Percentiles rank a stretch among this genome's conserved stretches.
These are phyloP conservation scores for Trichoderma sp. DNA, from an alignment of 2,329 filamentous ascomycete genomes.

Conservation along the genomic window DNA sequence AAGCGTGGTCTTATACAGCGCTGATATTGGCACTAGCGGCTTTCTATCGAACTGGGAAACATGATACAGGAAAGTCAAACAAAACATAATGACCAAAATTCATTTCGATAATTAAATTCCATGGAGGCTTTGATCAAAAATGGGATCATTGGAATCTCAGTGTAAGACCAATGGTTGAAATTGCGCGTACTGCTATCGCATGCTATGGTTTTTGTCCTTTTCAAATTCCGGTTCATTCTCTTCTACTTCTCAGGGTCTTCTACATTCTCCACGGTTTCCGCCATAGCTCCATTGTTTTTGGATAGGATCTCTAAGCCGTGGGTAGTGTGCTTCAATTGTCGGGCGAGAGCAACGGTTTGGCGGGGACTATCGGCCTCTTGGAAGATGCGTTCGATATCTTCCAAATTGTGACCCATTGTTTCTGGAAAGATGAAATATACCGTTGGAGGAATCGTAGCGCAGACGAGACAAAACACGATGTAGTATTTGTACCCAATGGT, in stretches of 20 bases:
- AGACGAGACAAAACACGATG: background rate
- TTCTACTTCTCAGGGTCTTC: background rate
- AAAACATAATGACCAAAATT: too few species aligned
- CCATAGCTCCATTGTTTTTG: background rate
- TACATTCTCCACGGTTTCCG: background rate
- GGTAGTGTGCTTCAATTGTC: background rate
- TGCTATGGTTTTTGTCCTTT: background rate
- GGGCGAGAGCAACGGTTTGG: background rate
- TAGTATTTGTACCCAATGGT: background rate
- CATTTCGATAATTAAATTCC: too few species aligned
- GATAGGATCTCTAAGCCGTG: background rate
- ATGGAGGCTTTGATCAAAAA: too few species aligned
- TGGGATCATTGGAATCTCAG: too few species aligned
- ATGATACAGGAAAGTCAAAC: too few species aligned
- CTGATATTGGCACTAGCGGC: background rate
- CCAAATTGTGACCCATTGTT: background rate
- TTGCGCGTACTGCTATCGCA: too few species aligned
- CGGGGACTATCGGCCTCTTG: background rate
- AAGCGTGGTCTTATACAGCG: background rate
- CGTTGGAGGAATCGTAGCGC: background rate
- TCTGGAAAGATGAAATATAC: background rate
- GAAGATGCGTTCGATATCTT: background rate
- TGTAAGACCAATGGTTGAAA: too few species aligned
- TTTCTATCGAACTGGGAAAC: background rate
- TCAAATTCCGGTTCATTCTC: background rate